Conservation (phyloP, 495 filamentous ascomycete genomes). For the Xylaria scruposa region DNA sequence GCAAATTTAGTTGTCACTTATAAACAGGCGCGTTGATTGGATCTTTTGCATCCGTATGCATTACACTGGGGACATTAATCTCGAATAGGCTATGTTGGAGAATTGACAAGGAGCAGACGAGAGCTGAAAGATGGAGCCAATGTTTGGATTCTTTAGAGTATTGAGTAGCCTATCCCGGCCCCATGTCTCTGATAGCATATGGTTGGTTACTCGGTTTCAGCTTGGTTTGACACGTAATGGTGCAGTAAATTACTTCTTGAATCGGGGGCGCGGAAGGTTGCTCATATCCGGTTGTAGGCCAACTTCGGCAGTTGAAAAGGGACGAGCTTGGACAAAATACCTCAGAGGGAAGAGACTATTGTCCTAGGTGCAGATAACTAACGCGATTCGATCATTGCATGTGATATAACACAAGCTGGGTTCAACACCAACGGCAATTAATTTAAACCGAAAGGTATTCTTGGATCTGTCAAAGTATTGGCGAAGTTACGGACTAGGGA, state of each 20-base stretch:
- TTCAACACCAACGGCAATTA: not conserved
- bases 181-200: not conserved
- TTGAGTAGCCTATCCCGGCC: not conserved
- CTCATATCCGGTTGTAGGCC: not conserved
- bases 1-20: too few species aligned
- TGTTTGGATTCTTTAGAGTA: not conserved
- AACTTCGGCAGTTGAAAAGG: not conserved
- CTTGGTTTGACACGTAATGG: not conserved
- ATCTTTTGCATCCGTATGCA: not conserved
- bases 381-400: not conserved
- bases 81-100: not conserved
- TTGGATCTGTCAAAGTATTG: not conserved
- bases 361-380: not conserved
- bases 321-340: not conserved
- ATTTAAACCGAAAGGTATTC: not conserved
- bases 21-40: not conserved
- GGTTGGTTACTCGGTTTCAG: not conserved
- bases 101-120: not conserved
- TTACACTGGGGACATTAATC: not conserved
- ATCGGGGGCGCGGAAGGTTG: not conserved
- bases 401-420: not conserved
- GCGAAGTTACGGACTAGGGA: not conserved
- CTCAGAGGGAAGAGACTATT: not conserved
- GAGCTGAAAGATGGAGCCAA: constrained; percentile 9
- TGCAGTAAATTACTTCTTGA: not conserved